A percentile compares a stretch with the other conserved stretches of the same genome.
These are phyloP conservation scores for Tetrastigma voinierianum DNA, from an alignment of 164 flowering plant genomes.

Conservation along the genomic window DNA sequence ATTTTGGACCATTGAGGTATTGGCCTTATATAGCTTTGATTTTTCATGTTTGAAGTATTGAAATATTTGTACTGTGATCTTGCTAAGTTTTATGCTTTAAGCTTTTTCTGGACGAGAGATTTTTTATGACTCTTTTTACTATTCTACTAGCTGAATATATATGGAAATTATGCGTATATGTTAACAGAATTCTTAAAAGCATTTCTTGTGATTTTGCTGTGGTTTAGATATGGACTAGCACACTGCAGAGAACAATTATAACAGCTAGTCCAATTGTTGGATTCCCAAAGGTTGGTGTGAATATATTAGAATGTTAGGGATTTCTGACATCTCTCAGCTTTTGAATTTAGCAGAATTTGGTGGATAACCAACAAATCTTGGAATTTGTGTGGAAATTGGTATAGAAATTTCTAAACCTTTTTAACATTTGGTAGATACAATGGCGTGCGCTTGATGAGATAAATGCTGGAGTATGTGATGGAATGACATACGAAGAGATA, in stretches of 20 bases:
- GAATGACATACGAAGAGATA: constrained; percentile 98
- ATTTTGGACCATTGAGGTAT: too few species aligned
- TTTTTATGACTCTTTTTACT: too few species aligned
- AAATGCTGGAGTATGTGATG: constrained; percentile 98
- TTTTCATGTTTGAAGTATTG: too few species aligned
- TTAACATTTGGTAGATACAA: constrained; percentile 59
- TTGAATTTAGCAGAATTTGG: not conserved
- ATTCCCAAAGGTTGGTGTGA: constrained; percentile 87
- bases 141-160: not conserved
- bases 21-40: too few species aligned
- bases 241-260: constrained; percentile 87
- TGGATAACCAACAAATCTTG: not conserved
- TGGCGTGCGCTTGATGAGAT: constrained; percentile 99
- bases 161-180: too few species aligned
- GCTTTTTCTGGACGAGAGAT: too few species aligned
- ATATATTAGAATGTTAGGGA: not conserved
- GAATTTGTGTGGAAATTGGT: not conserved
- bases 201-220: constrained; percentile 7
- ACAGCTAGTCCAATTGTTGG: constrained; percentile 91
- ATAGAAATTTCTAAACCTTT: not conserved
- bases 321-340: constrained; percentile 2
- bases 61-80: too few species aligned
- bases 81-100: too few species aligned
- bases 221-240: constrained; percentile 96
- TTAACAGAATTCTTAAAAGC: not conserved